phyloP scores from a whole-genome alignment of 2,329 filamentous ascomycete species.

The Fusarium drepaniforme region DNA sequence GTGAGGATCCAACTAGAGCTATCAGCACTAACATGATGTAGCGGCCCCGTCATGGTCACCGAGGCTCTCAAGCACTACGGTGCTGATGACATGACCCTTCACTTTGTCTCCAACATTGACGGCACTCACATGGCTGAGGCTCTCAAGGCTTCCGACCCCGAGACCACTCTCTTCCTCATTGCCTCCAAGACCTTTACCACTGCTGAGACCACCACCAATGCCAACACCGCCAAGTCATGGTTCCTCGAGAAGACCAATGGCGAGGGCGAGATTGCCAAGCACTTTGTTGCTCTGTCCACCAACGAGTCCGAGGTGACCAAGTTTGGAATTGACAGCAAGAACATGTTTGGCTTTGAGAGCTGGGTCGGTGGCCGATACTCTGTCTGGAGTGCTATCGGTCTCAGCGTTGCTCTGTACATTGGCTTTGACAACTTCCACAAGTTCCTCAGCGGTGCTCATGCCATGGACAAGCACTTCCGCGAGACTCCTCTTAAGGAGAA shows the following conservation, averaged over 20 bases:
- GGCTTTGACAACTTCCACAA: slow-evolving; percentile 98
- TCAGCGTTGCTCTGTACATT: slow-evolving; percentile 94
- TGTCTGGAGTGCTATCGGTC: slow-evolving; percentile 97
- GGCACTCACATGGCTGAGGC: slow-evolving; percentile 98
- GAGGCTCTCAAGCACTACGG: slow-evolving; percentile 97
- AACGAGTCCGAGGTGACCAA: slow-evolving; percentile 96
- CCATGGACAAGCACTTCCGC: slow-evolving; percentile 99
- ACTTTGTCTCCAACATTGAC: slow-evolving; percentile 99
- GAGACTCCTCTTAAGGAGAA: slow-evolving; percentile 92
- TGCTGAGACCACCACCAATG: slow-evolving; percentile 96
- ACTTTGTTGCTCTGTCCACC: slow-evolving; percentile 98
- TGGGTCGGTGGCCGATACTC: slow-evolving; percentile 99
- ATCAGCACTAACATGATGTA: slow-evolving; percentile 51
- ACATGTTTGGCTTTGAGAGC: slow-evolving; percentile 99
- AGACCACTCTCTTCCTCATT: slow-evolving; percentile 98
- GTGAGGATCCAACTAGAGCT: slow-evolving; percentile 50
- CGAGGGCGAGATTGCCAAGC: slow-evolving; percentile 93
- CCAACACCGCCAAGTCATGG: slow-evolving; percentile 97
- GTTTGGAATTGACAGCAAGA: slow-evolving; percentile 98
- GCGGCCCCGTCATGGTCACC: slow-evolving; percentile 98
- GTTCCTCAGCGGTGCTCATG: slow-evolving; percentile 93
- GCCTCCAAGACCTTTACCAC: slow-evolving; percentile 99
- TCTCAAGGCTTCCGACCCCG: slow-evolving; percentile 87
- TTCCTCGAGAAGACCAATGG: slow-evolving; percentile 85
- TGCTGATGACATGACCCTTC: slow-evolving; percentile 85